A percentile compares a stretch with the other conserved stretches of the same genome.
Evolutionary conservation across 306 rosid species (phyloP).

Genomic region (Lotus japonicus): DNA sequence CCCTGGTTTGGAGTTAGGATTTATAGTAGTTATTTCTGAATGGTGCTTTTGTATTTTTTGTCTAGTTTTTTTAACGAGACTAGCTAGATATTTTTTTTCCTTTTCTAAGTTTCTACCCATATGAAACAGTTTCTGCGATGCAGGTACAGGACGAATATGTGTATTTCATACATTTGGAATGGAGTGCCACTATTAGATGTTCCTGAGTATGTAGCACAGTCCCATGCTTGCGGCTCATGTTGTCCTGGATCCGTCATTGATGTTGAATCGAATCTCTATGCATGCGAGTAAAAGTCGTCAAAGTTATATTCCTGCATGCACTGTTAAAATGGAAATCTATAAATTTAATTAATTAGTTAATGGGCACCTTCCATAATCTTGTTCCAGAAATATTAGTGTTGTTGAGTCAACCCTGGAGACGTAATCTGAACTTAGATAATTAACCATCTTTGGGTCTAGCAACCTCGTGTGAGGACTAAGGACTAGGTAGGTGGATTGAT

Average conservation of each 20-base stretch:
- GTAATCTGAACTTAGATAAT: too few relatives aligned
- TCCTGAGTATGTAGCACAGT: not conserved
- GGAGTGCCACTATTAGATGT: constrained; percentile 5
- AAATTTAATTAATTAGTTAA: not conserved
- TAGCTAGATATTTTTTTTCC: not conserved
- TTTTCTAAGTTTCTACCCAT: not conserved
- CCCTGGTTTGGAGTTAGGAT: not conserved
- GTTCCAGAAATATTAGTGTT: too few relatives aligned
- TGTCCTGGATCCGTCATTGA: not conserved
- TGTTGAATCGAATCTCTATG: constrained; percentile 17
- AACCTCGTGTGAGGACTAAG: too few relatives aligned
- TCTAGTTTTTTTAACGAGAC: too few relatives aligned
- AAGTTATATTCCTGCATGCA: not conserved
- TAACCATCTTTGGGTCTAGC: too few relatives aligned
- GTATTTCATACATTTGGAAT: not conserved
- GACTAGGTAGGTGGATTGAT: too few relatives aligned
- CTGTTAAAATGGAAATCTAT: not conserved
- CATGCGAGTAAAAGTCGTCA: constrained; percentile 4
- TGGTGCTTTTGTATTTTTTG: not conserved
- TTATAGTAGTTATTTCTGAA: not conserved
- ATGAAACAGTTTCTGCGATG: not conserved
- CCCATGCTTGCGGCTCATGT: constrained; percentile 15
- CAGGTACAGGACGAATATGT: not conserved
- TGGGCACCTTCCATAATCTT: too few relatives aligned
- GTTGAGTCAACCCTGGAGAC: too few relatives aligned